phyloP scores from a whole-genome alignment of 2,329 filamentous ascomycete genomes.

The Erysiphe neolycopersici region DNA sequence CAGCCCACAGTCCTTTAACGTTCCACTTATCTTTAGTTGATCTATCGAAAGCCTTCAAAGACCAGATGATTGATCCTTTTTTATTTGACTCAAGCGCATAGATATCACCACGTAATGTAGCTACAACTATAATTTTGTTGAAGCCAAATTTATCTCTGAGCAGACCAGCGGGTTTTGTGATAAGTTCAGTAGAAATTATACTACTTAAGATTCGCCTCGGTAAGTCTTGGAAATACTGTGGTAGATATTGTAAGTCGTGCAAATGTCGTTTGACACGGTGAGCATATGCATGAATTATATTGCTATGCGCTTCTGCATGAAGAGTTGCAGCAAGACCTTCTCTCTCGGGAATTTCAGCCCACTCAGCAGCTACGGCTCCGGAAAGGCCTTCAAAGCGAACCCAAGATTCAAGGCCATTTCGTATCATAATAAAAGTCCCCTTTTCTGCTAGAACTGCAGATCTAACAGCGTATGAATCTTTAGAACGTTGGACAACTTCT shows the following conservation, averaged over 20 bases:
- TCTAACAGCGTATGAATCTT: constrained; percentile 46
- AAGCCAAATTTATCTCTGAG: constrained; percentile 60
- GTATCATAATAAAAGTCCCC: constrained; percentile 58
- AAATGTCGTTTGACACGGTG: constrained; percentile 67
- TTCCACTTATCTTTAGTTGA: constrained; percentile 30
- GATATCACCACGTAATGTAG: constrained; percentile 52
- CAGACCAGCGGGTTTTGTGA: constrained; percentile 20
- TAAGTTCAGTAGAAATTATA: constrained; percentile 24
- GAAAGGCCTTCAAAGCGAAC: constrained; percentile 56
- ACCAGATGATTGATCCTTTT: constrained; percentile 53
- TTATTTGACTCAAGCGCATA: constrained; percentile 56
- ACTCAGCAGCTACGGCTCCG: constrained; percentile 53
- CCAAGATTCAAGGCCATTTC: constrained; percentile 64
- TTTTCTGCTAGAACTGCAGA: constrained; percentile 40
- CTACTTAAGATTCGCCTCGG: constrained; percentile 41
- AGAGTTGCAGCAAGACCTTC: constrained; percentile 56
- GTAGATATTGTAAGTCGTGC: constrained; percentile 50
- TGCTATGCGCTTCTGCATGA: constrained; percentile 66
- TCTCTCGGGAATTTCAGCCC: constrained; percentile 48
- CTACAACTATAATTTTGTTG: constrained; percentile 59
- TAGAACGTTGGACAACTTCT: constrained; percentile 50
- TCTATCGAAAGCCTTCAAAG: constrained; percentile 32
- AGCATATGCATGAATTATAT: constrained; percentile 53
- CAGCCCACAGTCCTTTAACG: constrained; percentile 37
- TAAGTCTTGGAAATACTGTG: constrained; percentile 41